Conservation (phyloP, 345 rosid genomes). For the Gynandropsis gynandra region DNA sequence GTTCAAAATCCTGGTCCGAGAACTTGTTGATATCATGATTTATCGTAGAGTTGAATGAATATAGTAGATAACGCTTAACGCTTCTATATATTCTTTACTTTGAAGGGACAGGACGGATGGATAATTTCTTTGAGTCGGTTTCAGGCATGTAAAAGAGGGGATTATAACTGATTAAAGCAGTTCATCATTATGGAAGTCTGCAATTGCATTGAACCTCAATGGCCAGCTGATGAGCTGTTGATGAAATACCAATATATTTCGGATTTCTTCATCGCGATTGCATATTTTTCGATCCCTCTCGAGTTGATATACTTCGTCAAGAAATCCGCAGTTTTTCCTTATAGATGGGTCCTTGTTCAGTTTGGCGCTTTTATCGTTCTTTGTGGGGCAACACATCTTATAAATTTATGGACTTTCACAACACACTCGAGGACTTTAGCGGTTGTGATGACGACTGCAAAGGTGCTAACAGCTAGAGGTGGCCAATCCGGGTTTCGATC, state of each 20-base stretch:
- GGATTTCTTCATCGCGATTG: conserved; percentile 95
- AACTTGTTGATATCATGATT: too few relatives aligned
- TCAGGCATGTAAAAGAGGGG: conserved; percentile 33
- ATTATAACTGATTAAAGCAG: conserved; percentile 10
- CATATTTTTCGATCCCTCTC: conserved; percentile 92
- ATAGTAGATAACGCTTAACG: too few relatives aligned
- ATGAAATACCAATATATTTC: conserved; percentile 98
- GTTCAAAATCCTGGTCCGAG: too few relatives aligned
- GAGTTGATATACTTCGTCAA: conserved; percentile 96
- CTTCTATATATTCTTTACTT: too few relatives aligned
- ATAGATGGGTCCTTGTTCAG: conserved; percentile 98
- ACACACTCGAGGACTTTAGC: conserved; percentile 73
- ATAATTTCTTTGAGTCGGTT: conserved; percentile 6
- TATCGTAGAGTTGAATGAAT: too few relatives aligned
- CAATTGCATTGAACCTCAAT: conserved; percentile 90
- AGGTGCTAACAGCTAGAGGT: too few relatives aligned
- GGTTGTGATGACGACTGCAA: conserved; percentile 71
- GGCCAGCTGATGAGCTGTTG: conserved; percentile 85
- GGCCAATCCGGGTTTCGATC: too few relatives aligned
- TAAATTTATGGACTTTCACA: conserved; percentile 83
- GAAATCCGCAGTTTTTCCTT: conserved; percentile 88
- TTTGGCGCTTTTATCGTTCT: conserved; percentile 99
- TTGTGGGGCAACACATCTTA: conserved; percentile 97
- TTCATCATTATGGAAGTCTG: conserved; percentile 59
- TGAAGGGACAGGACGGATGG: not conserved